A percentile compares a stretch with the other conserved stretches of the same genome.
Evolutionary conservation across 116 monocot genomes (phyloP).

Genomic region (Cymodocea nodosa): DNA sequence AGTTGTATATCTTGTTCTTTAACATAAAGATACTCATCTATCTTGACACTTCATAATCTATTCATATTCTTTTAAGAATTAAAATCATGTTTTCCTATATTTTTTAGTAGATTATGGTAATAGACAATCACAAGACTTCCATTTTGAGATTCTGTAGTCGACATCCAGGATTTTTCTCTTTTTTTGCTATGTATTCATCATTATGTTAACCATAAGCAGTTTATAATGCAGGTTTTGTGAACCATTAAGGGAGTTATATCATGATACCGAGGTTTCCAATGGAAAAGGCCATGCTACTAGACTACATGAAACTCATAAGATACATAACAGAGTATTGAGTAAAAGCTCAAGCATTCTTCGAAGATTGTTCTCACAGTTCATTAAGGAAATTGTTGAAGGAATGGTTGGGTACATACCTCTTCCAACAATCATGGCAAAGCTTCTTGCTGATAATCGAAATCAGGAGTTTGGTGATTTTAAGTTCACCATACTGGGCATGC

Average conservation of each 20-base stretch:
- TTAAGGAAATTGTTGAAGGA: constrained; percentile 80
- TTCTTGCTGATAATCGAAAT: constrained; percentile 73
- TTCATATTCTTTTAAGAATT: too few relatives aligned
- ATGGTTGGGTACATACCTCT: constrained; percentile 82
- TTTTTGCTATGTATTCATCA: neutral
- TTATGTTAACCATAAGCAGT: neutral
- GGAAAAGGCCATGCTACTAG: constrained; percentile 5
- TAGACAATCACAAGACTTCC: too few relatives aligned
- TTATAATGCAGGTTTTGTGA: constrained; percentile 47
- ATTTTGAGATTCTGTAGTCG: too few relatives aligned
- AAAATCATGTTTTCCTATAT: too few relatives aligned
- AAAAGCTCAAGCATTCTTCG: constrained; percentile 30
- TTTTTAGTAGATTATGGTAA: too few relatives aligned
- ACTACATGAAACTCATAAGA: constrained; percentile 13
- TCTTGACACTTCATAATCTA: too few relatives aligned
- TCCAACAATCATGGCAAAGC: constrained; percentile 73
- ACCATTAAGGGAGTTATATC: constrained; percentile 39
- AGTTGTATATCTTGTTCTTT: too few relatives aligned
- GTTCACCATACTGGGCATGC: constrained; percentile 64
- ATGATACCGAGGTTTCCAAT: constrained; percentile 22
- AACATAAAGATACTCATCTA: too few relatives aligned
- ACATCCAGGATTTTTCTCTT: too few relatives aligned
- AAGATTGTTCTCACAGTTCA: constrained; percentile 56
- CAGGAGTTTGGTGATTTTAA: constrained; percentile 99
- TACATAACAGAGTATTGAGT: constrained; percentile 10